Conservation (phyloP, 306 rosid genomes). For the Crotalaria pallida region DNA sequence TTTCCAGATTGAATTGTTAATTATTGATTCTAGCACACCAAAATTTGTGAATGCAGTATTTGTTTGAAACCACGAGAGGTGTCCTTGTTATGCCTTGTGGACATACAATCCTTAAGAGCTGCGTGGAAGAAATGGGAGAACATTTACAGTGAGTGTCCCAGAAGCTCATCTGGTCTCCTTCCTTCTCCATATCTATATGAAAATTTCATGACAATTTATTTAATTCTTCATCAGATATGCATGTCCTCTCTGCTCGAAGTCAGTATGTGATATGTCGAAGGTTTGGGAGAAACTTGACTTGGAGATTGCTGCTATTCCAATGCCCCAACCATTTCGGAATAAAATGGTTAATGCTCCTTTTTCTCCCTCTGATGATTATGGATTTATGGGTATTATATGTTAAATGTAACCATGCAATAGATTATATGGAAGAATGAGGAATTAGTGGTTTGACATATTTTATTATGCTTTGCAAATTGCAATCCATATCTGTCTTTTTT, state of each 20-base stretch:
- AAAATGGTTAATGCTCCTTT: slow-evolving; percentile 39
- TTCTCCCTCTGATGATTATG: background rate
- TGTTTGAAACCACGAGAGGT: slow-evolving; percentile 66
- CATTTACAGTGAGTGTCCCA: slow-evolving; percentile 62
- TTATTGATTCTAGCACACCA: slow-evolving; percentile 7
- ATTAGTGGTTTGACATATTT: background rate
- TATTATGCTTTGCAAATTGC: background rate
- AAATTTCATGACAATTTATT: background rate
- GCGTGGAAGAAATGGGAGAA: slow-evolving; percentile 82
- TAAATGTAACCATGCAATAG: background rate
- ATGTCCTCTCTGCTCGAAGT: slow-evolving; percentile 87
- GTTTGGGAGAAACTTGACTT: slow-evolving; percentile 82
- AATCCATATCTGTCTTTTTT: background rate
- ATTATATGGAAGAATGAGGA: background rate
- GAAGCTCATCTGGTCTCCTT: background rate
- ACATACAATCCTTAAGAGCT: slow-evolving; percentile 75
- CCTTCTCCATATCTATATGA: background rate
- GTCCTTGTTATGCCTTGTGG: slow-evolving; percentile 73
- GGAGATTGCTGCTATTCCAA: slow-evolving; percentile 73
- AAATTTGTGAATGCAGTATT: slow-evolving; percentile 47
- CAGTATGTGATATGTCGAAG: slow-evolving; percentile 81
- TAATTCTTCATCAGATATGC: slow-evolving; percentile 41
- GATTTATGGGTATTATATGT: background rate
- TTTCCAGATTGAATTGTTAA: background rate
- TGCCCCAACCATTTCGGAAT: slow-evolving; percentile 60